These are phyloP conservation scores for Letharia lupina DNA, from an alignment of 495 filamentous ascomycete genomes.

Conservation along the genomic window DNA sequence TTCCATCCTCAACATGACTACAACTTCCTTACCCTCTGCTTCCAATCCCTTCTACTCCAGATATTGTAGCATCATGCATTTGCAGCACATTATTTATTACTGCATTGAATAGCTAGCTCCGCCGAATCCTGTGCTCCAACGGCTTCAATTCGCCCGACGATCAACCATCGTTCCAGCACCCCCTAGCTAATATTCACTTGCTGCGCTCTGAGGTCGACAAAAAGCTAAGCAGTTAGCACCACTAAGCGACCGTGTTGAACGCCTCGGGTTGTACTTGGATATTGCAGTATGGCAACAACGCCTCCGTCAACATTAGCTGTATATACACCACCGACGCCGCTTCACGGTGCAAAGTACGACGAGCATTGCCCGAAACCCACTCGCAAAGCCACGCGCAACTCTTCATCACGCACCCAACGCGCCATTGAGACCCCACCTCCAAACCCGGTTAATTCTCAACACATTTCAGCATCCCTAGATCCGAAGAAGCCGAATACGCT, in stretches of 20 bases:
- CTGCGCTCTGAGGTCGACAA: neutral
- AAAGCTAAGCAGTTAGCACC: neutral
- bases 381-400: slow-evolving; percentile 42
- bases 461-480: neutral
- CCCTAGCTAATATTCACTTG: slow-evolving; percentile 1
- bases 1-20: neutral
- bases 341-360: slow-evolving; percentile 59
- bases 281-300: slow-evolving; percentile 51
- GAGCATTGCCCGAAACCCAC: slow-evolving; percentile 58
- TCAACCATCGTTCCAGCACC: neutral
- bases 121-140: neutral
- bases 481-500: slow-evolving; percentile 7
- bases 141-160: slow-evolving; percentile 2
- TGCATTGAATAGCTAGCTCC: neutral
- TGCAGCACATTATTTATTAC: neutral
- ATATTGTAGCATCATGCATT: slow-evolving; percentile 3
- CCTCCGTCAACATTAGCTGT: slow-evolving; percentile 53
- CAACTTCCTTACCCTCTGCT: neutral
- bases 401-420: slow-evolving; percentile 33
- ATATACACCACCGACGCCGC: slow-evolving; percentile 64
- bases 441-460: slow-evolving; percentile 12
- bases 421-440: slow-evolving; percentile 35
- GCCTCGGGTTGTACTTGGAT: slow-evolving; percentile 3
- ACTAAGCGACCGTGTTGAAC: neutral
- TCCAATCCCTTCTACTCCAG: neutral